Base-by-base conservation (phyloP, 805 yeast species). In the Saccharomycopsis sp. region DNA sequence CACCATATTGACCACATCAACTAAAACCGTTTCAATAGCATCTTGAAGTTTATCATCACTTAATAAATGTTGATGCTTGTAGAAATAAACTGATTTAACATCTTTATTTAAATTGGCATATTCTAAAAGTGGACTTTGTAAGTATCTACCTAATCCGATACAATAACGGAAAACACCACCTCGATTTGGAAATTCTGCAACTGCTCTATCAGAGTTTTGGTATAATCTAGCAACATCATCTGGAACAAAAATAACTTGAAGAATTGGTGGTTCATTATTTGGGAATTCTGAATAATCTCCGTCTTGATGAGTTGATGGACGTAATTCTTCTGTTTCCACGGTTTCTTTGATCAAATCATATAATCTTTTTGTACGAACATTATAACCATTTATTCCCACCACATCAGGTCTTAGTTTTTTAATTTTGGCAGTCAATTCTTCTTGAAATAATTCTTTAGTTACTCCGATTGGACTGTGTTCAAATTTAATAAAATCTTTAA, bases 191-290 rank as follows among this genome's bases (percentile, higher is more conserved):
- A 82, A 83, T 57, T 92, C 97, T 35, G 68, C 66, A 4, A 61
- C 63, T 0, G 95, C 94, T 42, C 85, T 70, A 29, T 66, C 70
- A 0, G 96, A 84, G 54, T 77, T 75, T 56, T 88, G 94, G 58
- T 71, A 92, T 45, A 92, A 70, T 41, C 94, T 69, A 1, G 97
- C 96, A 23, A 94, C 85, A 58, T 92, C 97, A 57, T 89, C 96
- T 50, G 80, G 83, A 32, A 83, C 94, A 76, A 86, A 89, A 13
- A 87, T 62, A 3, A 86, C 73, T 30, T 76, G 79, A 29, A 83
- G 53, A 8, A 73, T 66, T 8, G 82, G 80, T n/a, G 74, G 61
- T 19, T 57, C 61, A 35, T 63, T 31, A 20, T 42, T 36, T 19
- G 23, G 33, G 21, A 17, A 44, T 31, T 34, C 30, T 14, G 30